Evolutionary conservation across 345 rosid species (phyloP), one percentile per base, ranked within the genome.

Genomic region (Mallotus nudiflorus): DNA sequence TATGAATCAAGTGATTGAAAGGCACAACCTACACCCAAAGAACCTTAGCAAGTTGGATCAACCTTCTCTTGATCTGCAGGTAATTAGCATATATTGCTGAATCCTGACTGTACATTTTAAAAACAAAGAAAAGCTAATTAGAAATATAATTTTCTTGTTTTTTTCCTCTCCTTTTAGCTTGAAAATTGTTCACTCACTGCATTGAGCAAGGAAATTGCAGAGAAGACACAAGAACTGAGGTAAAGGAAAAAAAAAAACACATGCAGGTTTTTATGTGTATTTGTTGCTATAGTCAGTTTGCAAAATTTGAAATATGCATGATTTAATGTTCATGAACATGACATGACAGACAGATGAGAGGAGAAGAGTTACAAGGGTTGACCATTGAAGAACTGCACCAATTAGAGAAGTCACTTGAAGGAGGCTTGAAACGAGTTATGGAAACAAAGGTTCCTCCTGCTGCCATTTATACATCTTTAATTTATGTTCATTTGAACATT

Each of bases 171-270:
- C 20, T 65, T 69, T 67, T 45, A 79, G 87, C 75, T 75, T 60
- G 75, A 79, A 25, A 62, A 65, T 24, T 48, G 58, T 48, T n/a
- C n/a, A n/a, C n/a, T n/a, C n/a, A 71, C 67, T 40, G 65, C 28
- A 8, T 24, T 84, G 75, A 74, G 68, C 73, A 77, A 54, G 68
- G 85, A 84, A 77, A 24, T 81, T 31, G 64, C 58, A 22, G 82
- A 81, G 13, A 84, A 55, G 72, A 79, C 72, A 45, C 76, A 3
- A 56, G 80, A 81, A 53, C 73, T 84, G 28, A 81, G 85, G 87
- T 84, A 81, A 59, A 55, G n/a, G n/a, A n/a, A n/a, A n/a, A n/a
- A n/a, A n/a, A n/a, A n/a, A n/a, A n/a, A n/a, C n/a, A n/a, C n/a
- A n/a, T n/a, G n/a, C n/a, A n/a, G n/a, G n/a, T n/a, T n/a, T n/a